Base-by-base conservation (phyloP, 1,284 basidiomycete species). In the Moesziomyces parantarcticus region DNA sequence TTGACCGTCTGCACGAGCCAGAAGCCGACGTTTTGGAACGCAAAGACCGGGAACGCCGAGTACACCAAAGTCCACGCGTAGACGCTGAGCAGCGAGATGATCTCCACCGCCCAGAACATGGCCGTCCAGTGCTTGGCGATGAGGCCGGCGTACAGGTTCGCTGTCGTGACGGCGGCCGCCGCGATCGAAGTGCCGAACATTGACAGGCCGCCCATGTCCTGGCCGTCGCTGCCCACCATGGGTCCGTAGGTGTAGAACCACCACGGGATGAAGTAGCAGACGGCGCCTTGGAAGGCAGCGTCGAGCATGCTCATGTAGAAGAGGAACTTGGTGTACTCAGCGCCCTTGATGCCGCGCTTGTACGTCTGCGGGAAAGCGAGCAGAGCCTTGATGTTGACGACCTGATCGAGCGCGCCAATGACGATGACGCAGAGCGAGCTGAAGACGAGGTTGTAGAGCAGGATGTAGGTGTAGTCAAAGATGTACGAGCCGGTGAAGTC, bases 221-320 rank as follows among this genome's bases (percentile, higher is more conserved):
- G 75, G 16, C 79, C 79, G 26, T 51, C 46, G 8, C 50, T 43
- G 18, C 50, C 55, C 41, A 79, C 59, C 50, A 77, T 77, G 25
- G 80, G 78, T 10, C 71, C 79, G 89, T 84, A 41, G 85, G 88
- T 90, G 89, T 84, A 97, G 25, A 90, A 89, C 52, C 92, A 85
- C 83, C 89, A 95, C 0, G 95, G 93, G 75, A 98, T 88, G 86
- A 92, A 97, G 86, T 92, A 98, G 45, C 94, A 90, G 66, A 97
- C 89, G 0, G 87, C 89, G 0, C 94, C 95, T 83, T 97, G 95
- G 85, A 95, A 97, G 41, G 97, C 85, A 44, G 94, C 96, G 83
- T 98, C 96, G 18, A 90, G 83, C 92, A 98, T 96, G 85, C 95
- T 97, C 53, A 91, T 84, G 92, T 94, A 98, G 87, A 98, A 98